Conservation (phyloP, 1,284 basidiomycete species). For the Cystodermella granulosa region DNA sequence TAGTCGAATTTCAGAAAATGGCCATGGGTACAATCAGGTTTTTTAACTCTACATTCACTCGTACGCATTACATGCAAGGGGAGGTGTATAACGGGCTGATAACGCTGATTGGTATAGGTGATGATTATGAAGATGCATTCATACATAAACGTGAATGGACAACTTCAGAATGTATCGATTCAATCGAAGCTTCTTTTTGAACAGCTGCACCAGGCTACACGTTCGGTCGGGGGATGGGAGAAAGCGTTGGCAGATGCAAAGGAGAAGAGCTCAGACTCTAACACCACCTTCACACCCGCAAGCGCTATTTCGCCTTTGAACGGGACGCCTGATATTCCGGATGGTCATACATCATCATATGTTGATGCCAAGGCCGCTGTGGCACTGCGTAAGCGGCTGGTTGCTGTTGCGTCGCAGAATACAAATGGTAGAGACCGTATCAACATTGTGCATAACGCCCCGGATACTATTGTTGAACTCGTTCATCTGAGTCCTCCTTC, state of each 20-base stretch:
- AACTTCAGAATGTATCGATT: constrained; percentile 58
- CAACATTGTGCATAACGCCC: not conserved
- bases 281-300: constrained; percentile 21
- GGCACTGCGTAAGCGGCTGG: constrained; percentile 53
- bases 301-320: constrained; percentile 23
- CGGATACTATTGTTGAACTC: constrained; percentile 16
- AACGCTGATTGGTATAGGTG: constrained; percentile 40
- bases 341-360: constrained; percentile 45
- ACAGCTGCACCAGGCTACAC: constrained; percentile 47
- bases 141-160: constrained; percentile 86
- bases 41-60: constrained; percentile 86
- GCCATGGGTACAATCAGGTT: constrained; percentile 98
- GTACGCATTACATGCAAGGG: constrained; percentile 42
- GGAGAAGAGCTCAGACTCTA: constrained; percentile 36
- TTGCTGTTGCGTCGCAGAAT: constrained; percentile 31
- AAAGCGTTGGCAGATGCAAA: constrained; percentile 51
- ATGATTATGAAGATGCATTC: constrained; percentile 98
- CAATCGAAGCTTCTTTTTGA: constrained; percentile 44
- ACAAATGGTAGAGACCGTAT: constrained; percentile 1
- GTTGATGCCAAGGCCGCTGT: constrained; percentile 52
- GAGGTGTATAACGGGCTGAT: constrained; percentile 4
- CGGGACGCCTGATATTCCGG: constrained; percentile 38
- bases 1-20: constrained; percentile 57
- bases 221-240: constrained; percentile 60
- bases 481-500: constrained; percentile 17